Evolutionary conservation across 2,329 filamentous ascomycete genomes (phyloP), one percentile per base, ranked within the genome.

Genomic region (Fonsecaea nubica): DNA sequence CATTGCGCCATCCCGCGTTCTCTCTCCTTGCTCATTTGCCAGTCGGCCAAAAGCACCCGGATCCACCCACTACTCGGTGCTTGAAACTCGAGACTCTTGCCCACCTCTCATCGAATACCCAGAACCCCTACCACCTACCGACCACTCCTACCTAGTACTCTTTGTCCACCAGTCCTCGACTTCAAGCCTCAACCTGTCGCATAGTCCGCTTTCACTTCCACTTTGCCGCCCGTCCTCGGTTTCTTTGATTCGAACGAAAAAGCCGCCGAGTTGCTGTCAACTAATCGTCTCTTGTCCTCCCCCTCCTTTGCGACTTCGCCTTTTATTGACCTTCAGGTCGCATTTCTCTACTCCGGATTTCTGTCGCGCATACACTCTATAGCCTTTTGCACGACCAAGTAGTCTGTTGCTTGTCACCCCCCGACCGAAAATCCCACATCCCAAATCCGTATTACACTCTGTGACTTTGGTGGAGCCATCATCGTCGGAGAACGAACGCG

Each of bases 1-100:
- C 68, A 55, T 55, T 70, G 65, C 68, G 68, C 68, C 63, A 70
- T 68, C 60, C 58, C 63, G 65, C 63, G 50, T 42, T 40, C 61
- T 50, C 62, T 45, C n/a, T 61, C 50, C 48, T 52, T 50, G 25
- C 30, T 61, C 40, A 36, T 57, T 61, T 61, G 63, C 63, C 52
- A 40, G 57, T 50, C 38, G 52, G 38, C 21, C 45, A 32, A 18
- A 33, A 32, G 5, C 30, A 25, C 45, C 15, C 3, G 45, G 45
- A 25, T 48, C 45, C 45, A 50, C 45, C 25, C 45, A 10, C 45
- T 21, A 50, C 45, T 50, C 45, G 18, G 45, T 13, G 45, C 45
- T 50, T 18, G 45, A 50, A 50, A 50, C 45, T 48, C n/a, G 42
- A 48, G 42, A 21, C 52, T 18, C n/a, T n/a, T 32, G 21, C 21